phyloP scores from a whole-genome alignment of 1,284 basidiomycete genomes.

The Erythrobasidium hasegawianum region DNA sequence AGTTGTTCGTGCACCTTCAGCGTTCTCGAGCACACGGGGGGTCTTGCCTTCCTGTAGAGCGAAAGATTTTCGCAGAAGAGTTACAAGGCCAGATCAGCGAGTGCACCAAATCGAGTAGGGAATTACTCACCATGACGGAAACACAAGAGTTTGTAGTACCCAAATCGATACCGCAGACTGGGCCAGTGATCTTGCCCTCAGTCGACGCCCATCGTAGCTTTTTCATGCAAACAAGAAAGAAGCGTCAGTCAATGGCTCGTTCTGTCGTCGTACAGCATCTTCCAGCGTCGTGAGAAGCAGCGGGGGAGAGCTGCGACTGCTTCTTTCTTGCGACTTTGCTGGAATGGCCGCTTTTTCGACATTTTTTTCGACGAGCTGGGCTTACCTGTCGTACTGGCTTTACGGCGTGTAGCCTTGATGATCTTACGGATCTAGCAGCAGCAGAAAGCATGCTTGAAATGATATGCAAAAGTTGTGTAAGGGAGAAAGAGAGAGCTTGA shows the following conservation, averaged over 20 bases:
- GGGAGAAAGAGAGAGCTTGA: neutral
- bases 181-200: slow-evolving; percentile 35
- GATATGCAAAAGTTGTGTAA: neutral
- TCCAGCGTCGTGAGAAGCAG: neutral
- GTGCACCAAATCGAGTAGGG: no score
- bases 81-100: no score
- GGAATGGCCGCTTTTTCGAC: neutral
- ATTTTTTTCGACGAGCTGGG: neutral
- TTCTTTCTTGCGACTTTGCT: no score
- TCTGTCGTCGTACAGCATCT: neutral
- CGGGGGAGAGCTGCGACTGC: neutral
- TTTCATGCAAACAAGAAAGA: neutral
- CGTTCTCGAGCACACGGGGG: slow-evolving; percentile 92
- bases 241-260: neutral
- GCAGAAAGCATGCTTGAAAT: slow-evolving; percentile 28
- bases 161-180: slow-evolving; percentile 37
- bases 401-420: slow-evolving; percentile 25
- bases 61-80: no score
- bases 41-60: slow-evolving; percentile 88
- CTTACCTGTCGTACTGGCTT: slow-evolving; percentile 20
- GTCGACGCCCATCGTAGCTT: slow-evolving; percentile 32
- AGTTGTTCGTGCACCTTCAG: slow-evolving; percentile 95
- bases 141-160: slow-evolving; percentile 37
- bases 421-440: slow-evolving; percentile 27
- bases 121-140: slow-evolving; percentile 14